These are phyloP conservation scores for Geosmithia morbida DNA, from an alignment of 2,329 filamentous ascomycete species.

Conservation along the genomic window DNA sequence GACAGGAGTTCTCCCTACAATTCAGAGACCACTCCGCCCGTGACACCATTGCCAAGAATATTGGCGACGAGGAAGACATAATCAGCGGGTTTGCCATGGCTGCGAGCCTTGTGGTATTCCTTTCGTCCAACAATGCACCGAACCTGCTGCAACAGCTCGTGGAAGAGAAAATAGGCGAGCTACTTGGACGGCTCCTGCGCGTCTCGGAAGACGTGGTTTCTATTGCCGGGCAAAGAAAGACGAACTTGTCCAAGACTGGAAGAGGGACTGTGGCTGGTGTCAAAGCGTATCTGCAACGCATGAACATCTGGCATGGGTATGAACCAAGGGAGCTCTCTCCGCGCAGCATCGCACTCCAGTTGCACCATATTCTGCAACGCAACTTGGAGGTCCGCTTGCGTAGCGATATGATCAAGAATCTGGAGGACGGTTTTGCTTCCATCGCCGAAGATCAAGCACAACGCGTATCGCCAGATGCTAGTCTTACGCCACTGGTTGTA, in stretches of 20 bases:
- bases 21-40: slow-evolving; percentile 66
- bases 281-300: slow-evolving; percentile 33
- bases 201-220: slow-evolving; percentile 38
- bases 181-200: slow-evolving; percentile 41
- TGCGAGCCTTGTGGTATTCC: slow-evolving; percentile 47
- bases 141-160: slow-evolving; percentile 44
- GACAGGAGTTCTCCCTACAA: slow-evolving; percentile 49
- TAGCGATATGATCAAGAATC: slow-evolving; percentile 13
- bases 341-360: slow-evolving; percentile 47
- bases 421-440: slow-evolving; percentile 11
- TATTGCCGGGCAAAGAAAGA: slow-evolving; percentile 49
- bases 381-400: slow-evolving; percentile 11
- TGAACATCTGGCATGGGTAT: slow-evolving; percentile 45
- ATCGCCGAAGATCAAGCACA: slow-evolving; percentile 7
- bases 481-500: slow-evolving; percentile 29
- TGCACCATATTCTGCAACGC: slow-evolving; percentile 31
- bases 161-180: slow-evolving; percentile 34
- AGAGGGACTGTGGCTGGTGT: slow-evolving; percentile 41
- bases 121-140: slow-evolving; percentile 44
- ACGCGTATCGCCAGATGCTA: slow-evolving; percentile 4
- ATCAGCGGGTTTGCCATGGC: slow-evolving; percentile 49
- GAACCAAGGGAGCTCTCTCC: slow-evolving; percentile 40
- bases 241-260: slow-evolving; percentile 53
- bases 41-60: slow-evolving; percentile 48
- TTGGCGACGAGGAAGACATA: slow-evolving; percentile 44